A percentile compares a stretch with the other conserved stretches of the same genome.
Evolutionary conservation across 306 rosid species (phyloP).

Genomic region (Luffa acutangula): DNA sequence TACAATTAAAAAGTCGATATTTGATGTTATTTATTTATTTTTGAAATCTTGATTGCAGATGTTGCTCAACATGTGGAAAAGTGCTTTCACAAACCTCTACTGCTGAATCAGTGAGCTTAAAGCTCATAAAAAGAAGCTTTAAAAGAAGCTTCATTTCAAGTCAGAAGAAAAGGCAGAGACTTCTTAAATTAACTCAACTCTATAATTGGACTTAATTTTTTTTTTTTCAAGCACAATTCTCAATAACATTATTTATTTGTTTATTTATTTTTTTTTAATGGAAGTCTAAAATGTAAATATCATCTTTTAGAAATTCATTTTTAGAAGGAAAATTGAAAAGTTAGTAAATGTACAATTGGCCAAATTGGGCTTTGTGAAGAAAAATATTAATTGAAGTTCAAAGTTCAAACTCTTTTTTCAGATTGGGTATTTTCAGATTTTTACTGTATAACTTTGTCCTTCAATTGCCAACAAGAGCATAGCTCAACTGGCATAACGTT

Average conservation of each 20-base stretch:
- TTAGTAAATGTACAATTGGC: background rate
- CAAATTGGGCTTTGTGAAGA: background rate
- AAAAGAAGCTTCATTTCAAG: background rate
- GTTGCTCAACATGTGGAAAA: slow-evolving; percentile 6
- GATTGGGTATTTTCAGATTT: no score
- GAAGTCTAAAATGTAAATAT: background rate
- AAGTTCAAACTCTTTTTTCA: background rate
- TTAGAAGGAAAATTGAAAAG: background rate
- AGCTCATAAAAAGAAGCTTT: background rate
- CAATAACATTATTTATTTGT: background rate
- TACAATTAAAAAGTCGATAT: background rate
- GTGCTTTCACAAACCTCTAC: background rate
- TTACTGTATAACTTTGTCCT: no score
- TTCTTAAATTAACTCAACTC: background rate
- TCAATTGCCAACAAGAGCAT: no score
- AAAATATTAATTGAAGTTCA: background rate
- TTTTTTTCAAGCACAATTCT: background rate
- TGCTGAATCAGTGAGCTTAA: background rate
- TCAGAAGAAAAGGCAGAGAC: background rate
- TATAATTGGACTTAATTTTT: background rate
- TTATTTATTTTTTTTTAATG: background rate
- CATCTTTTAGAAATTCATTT: background rate
- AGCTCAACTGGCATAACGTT: no score
- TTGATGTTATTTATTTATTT: background rate
- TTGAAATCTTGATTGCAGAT: background rate